Percentiles rank a stretch among this genome's conserved stretches.
Conservation (phyloP, 345 rosid species). For the Geranium brycei region DNA sequence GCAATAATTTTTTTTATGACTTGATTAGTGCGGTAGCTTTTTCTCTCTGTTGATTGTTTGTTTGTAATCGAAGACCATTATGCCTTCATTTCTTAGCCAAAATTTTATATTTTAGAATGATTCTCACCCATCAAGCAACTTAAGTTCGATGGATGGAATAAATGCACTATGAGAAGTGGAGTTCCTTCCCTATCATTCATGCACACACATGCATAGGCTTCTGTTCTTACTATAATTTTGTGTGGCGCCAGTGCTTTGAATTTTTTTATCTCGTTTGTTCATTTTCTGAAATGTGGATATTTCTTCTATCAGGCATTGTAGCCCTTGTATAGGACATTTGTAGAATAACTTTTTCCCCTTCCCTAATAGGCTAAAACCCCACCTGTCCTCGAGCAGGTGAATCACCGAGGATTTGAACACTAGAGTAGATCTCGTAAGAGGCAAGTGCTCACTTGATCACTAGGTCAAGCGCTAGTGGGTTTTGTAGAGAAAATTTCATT, state of each 20-base stretch:
- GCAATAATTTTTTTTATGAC: neutral
- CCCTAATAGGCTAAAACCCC: too few species aligned
- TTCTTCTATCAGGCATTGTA: neutral
- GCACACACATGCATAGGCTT: too few species aligned
- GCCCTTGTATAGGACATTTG: neutral
- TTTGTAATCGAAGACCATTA: neutral
- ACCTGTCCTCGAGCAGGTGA: too few species aligned
- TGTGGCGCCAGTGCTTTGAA: too few species aligned
- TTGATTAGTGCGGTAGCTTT: neutral
- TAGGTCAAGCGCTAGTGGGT: too few species aligned
- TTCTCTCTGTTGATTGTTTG: neutral
- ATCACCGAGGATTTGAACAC: too few species aligned
- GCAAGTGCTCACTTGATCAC: too few species aligned
- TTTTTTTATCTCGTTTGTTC: too few species aligned
- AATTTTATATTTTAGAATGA: neutral
- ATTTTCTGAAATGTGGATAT: neutral
- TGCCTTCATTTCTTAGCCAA: neutral
- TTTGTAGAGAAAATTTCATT: too few species aligned
- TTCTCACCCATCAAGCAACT: neutral
- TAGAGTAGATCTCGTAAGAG: too few species aligned
- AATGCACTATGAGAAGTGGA: neutral
- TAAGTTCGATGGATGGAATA: neutral
- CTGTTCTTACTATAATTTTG: too few species aligned
- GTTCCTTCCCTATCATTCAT: neutral
- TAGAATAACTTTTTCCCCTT: neutral